Percentiles rank a stretch among this genome's conserved stretches.
phyloP scores from a whole-genome alignment of 78 protist genomes.

The Dictyostelium discoideum region DNA sequence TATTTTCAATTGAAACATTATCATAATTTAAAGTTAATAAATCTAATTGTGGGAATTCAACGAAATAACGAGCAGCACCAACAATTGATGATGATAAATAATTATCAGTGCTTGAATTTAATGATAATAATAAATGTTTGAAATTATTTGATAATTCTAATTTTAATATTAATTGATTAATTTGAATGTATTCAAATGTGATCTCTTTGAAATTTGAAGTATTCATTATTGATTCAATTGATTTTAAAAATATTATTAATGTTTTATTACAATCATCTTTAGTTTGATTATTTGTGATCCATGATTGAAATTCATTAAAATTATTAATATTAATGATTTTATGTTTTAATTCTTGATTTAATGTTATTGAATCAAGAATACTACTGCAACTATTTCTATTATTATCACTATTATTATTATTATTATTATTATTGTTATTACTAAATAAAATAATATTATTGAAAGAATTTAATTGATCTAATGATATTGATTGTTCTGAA shows the following conservation, averaged over 20 bases:
- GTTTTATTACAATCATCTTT: background rate
- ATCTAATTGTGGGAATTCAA: background rate
- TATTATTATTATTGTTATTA: background rate
- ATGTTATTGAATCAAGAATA: background rate
- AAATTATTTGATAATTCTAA: background rate
- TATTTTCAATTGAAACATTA: background rate
- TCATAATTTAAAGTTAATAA: background rate
- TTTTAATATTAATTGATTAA: conserved; percentile 33
- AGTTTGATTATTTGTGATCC: background rate
- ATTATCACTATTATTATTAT: too few relatives aligned
- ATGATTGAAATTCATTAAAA: background rate
- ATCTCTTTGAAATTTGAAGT: background rate
- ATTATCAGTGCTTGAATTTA: background rate
- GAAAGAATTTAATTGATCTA: background rate
- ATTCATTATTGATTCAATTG: background rate
- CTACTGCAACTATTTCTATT: too few relatives aligned
- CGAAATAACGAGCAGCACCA: conserved; percentile 2
- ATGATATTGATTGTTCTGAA: background rate
- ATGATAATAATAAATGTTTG: conserved; percentile 16
- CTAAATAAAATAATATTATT: background rate
- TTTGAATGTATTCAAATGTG: conserved; percentile 25
- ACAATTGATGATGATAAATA: background rate
- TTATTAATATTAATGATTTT: background rate
- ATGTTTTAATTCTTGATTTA: background rate
- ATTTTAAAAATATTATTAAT: background rate